Evolutionary conservation across 139 green algal genomes (phyloP), one percentile per base, ranked within the genome.

Genomic region (Chlamydomonas applanata): DNA sequence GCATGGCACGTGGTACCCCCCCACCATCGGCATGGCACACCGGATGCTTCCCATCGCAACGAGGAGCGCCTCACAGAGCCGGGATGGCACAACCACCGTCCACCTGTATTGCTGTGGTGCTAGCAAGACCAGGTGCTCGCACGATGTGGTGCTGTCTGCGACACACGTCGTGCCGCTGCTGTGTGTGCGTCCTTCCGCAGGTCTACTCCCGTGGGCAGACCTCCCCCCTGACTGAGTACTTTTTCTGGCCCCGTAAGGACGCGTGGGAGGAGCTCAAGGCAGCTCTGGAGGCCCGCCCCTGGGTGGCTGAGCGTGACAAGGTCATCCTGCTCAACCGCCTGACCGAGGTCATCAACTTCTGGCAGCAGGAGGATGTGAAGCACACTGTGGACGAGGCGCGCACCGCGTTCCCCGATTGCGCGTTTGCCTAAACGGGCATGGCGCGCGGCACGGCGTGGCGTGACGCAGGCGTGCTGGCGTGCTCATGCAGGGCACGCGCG

Each of bases 271-370:
- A 97, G 78, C 80, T 97, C 33, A 92, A 91, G 76, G 49, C 77
- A 22, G 53, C 84, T 5, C 78, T 98, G 69, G 93, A 98, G 78
- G 27, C 46, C 4, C 86, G 87, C 68, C 72, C 75, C 22, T 97
- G 91, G 92, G 89, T 98, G 34, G 75, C 78, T 35, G 88, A 96
- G 76, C 59, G 87, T 74, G 87, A 96, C 78, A 87, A 83, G 64
- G 85, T 94, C 56, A 32, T 89, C 16, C 82, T 97, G 79, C 86
- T 97, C 40, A 97, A 97, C 80, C 78, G 81, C 32, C 71, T 81
- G 25, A 96, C 92, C 3, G 83, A 96, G 84, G 87, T 94, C 7
- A 97, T 97, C 80, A 97, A 96, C 90, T 93, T 89, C 79, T 97
- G 93, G 93, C 90, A 95, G 83, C 80, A 93, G n/a, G 90, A 91